These are phyloP conservation scores for Uronychia setigera DNA, from an alignment of 73 alveolate genomes.

Conservation along the genomic window DNA sequence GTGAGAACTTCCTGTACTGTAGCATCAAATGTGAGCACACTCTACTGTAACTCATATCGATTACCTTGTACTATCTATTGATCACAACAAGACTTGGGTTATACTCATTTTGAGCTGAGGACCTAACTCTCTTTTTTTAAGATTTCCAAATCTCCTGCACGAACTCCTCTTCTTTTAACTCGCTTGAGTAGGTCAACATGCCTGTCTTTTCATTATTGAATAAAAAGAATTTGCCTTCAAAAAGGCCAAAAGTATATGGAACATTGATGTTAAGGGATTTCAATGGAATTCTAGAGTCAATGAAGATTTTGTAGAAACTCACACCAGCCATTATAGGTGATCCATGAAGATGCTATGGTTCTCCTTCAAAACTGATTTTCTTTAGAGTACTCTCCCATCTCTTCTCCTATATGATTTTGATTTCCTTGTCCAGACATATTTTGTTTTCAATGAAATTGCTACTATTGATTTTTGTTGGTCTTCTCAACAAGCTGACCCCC, in stretches of 20 bases:
- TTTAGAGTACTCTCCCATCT: background rate
- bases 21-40: background rate
- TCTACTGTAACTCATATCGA: background rate
- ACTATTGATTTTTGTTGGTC: no score
- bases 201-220: background rate
- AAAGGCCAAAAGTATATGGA: background rate
- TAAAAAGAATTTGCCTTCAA: background rate
- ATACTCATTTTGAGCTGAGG: background rate
- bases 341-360: background rate
- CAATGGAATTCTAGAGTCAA: background rate
- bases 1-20: background rate
- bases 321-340: background rate
- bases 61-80: background rate
- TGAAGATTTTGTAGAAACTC: background rate
- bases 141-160: background rate
- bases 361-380: background rate
- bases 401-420: background rate
- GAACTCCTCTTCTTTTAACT: background rate
- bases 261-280: background rate
- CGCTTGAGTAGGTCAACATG: background rate
- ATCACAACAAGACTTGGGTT: background rate
- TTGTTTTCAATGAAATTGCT: no score
- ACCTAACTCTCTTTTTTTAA: background rate
- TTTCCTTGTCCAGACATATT: no score
- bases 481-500: no score